These are phyloP conservation scores for Fusarium lateritium DNA, from an alignment of 2,329 filamentous ascomycete genomes.

Conservation along the genomic window DNA sequence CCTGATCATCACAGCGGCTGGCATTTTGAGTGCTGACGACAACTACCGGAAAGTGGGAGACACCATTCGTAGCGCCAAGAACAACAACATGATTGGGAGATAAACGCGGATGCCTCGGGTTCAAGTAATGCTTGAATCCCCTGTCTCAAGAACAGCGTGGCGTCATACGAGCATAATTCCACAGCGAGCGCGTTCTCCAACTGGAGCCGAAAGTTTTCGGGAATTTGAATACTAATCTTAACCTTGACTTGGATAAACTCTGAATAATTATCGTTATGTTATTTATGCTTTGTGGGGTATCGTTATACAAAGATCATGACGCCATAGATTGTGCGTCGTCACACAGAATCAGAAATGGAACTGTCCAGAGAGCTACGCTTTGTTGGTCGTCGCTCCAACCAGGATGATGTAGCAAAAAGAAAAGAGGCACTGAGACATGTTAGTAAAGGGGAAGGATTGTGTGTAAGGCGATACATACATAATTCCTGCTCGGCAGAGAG, in stretches of 20 bases:
- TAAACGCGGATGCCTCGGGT: neutral
- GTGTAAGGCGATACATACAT: constrained; percentile 8
- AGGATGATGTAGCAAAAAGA: constrained; percentile 38
- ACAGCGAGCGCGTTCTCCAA: neutral
- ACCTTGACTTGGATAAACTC: neutral
- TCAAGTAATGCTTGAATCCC: neutral
- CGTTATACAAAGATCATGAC: constrained; percentile 35
- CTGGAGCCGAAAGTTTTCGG: neutral
- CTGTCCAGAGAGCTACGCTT: neutral
- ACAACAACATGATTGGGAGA: neutral
- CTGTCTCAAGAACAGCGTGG: neutral
- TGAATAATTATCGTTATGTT: neutral
- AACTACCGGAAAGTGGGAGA: constrained; percentile 20
- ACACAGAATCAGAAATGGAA: neutral
- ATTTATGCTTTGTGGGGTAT: constrained; percentile 21
- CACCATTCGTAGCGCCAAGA: neutral
- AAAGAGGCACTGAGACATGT: constrained; percentile 27
- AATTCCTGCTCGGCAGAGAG: constrained; percentile 35
- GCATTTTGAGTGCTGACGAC: constrained; percentile 12
- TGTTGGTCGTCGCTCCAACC: constrained; percentile 23
- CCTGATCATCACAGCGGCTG: neutral
- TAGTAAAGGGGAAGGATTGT: neutral
- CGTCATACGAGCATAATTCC: neutral
- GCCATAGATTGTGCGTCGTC: constrained; percentile 20
- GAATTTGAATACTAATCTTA: neutral